phyloP scores from a whole-genome alignment of 805 yeast species.

The Kuraishia piskuri region DNA sequence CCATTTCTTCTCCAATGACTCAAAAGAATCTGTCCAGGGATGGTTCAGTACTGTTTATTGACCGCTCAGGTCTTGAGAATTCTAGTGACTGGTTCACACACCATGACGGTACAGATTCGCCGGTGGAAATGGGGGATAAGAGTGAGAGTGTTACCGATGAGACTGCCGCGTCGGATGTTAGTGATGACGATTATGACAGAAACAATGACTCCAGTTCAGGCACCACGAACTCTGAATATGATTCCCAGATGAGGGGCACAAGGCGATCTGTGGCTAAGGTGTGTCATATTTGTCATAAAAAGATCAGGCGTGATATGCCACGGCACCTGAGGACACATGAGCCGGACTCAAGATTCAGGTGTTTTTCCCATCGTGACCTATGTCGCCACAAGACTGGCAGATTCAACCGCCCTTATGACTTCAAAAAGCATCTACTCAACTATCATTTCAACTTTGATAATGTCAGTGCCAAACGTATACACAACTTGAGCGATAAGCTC shows the following conservation, averaged over 20 bases:
- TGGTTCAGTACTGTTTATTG: background rate
- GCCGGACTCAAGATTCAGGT: conserved; percentile 43
- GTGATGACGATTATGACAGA: conserved; percentile 3
- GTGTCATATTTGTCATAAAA: conserved; percentile 45
- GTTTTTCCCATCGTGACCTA: conserved; percentile 45
- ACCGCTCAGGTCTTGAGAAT: background rate
- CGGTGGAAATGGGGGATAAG: background rate
- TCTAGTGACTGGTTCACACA: background rate
- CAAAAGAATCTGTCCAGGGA: background rate
- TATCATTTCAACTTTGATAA: conserved; percentile 51
- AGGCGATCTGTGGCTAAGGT: background rate
- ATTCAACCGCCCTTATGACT: conserved; percentile 63
- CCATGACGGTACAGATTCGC: background rate
- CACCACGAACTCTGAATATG: background rate
- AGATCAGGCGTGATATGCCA: conserved; percentile 51
- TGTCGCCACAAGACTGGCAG: conserved; percentile 54
- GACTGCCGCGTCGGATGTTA: background rate
- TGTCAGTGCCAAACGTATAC: conserved; percentile 30
- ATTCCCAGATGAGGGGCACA: background rate
- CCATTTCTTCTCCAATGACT: background rate
- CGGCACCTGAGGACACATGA: conserved; percentile 59
- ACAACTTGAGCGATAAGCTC: conserved; percentile 46
- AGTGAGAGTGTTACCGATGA: background rate
- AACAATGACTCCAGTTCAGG: background rate
- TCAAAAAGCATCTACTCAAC: conserved; percentile 55